Conservation (phyloP, 2,329 filamentous ascomycete species). For the Ophiostoma sp. region DNA sequence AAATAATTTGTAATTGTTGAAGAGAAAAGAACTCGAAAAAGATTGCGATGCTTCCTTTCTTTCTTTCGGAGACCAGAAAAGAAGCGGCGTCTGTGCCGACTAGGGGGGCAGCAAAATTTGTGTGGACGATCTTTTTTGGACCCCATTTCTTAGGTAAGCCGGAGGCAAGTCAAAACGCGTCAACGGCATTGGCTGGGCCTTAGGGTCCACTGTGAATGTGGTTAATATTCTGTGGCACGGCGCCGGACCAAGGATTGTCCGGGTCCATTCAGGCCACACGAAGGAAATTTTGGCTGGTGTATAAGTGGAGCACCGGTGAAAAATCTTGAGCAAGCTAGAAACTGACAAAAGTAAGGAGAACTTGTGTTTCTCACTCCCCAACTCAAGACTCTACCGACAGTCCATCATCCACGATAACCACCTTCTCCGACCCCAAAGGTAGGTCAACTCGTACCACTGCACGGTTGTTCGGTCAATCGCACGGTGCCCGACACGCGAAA, state of each 20-base stretch:
- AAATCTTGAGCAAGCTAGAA: constrained; percentile 10
- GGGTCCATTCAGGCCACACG: constrained; percentile 22
- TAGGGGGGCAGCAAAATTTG: constrained; percentile 20
- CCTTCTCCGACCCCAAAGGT: constrained; percentile 20
- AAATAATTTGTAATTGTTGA: constrained; percentile 28
- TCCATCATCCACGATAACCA: constrained; percentile 20
- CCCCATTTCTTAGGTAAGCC: constrained; percentile 17
- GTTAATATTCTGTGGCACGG: constrained; percentile 18
- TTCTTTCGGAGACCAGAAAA: constrained; percentile 13
- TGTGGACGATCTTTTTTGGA: constrained; percentile 22
- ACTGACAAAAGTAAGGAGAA: constrained; percentile 18
- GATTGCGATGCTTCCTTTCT: constrained; percentile 14
- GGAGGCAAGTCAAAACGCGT: neutral
- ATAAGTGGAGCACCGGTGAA: neutral
- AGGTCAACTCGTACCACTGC: constrained; percentile 20
- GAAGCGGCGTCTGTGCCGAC: neutral
- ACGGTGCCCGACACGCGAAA: constrained; percentile 27
- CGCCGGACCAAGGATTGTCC: constrained; percentile 22
- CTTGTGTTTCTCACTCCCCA: constrained; percentile 11
- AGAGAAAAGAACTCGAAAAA: constrained; percentile 17
- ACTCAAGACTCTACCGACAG: neutral
- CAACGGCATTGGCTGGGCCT: constrained; percentile 11
- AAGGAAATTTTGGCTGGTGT: constrained; percentile 20
- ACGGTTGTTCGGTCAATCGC: constrained; percentile 28
- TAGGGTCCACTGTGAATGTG: constrained; percentile 26